Evolutionary conservation across 1,284 basidiomycete species (phyloP).

Genomic region (Leccinum huronense): DNA sequence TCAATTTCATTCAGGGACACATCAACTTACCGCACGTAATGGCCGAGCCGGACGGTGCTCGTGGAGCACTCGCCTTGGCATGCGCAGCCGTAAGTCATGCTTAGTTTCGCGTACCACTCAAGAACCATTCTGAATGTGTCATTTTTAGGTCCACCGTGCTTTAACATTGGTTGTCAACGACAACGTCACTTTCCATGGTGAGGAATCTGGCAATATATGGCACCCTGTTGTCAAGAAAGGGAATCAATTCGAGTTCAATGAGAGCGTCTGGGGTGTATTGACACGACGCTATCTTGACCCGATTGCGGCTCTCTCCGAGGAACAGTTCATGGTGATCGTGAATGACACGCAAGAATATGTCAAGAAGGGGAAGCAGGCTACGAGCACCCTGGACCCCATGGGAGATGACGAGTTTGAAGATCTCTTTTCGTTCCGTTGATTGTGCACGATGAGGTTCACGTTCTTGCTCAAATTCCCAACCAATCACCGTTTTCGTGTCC

Average conservation of each 20-base stretch:
- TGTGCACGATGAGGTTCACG: background rate
- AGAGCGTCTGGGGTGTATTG: background rate
- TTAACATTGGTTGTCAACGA: background rate
- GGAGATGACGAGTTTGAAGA: background rate
- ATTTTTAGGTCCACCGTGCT: background rate
- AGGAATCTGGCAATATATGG: background rate
- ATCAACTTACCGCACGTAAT: background rate
- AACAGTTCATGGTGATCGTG: background rate
- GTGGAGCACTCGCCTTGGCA: background rate
- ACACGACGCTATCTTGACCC: background rate
- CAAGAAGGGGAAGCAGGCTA: background rate
- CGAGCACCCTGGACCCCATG: background rate
- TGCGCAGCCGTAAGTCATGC: background rate
- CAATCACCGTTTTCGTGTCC: background rate
- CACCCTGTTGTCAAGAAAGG: background rate
- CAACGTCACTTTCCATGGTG: background rate
- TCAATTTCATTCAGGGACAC: background rate
- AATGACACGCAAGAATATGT: background rate
- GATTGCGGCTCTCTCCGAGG: background rate
- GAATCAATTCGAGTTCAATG: background rate
- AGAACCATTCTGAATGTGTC: background rate
- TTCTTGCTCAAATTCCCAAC: background rate
- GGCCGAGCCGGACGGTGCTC: background rate
- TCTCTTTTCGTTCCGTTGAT: background rate
- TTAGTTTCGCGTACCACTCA: background rate